Conservation (phyloP, 108 stramenopile species). For the Discostella stelligeroides region DNA sequence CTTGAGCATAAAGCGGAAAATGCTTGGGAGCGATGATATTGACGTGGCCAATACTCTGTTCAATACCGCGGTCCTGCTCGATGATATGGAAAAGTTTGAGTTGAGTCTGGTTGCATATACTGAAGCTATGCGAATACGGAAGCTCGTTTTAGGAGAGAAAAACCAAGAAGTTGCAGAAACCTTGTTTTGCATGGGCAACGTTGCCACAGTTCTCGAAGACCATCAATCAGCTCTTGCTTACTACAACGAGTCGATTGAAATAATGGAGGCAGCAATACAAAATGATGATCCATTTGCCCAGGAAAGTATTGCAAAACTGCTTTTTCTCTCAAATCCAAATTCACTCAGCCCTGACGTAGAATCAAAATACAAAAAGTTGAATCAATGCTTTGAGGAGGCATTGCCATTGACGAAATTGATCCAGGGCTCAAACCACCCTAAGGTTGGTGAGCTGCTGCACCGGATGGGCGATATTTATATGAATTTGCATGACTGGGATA, state of each 20-base stretch:
- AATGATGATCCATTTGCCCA: constrained; percentile 24
- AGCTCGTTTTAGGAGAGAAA: constrained; percentile 34
- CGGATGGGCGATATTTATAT: constrained; percentile 58
- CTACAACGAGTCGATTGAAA: constrained; percentile 43
- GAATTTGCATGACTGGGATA: constrained; percentile 55
- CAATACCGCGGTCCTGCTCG: constrained; percentile 54
- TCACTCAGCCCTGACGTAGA: constrained; percentile 19
- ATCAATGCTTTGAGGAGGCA: constrained; percentile 53
- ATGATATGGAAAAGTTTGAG: constrained; percentile 55
- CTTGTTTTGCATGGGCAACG: constrained; percentile 55
- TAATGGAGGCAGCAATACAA: constrained; percentile 32
- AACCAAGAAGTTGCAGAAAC: constrained; percentile 56
- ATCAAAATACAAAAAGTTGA: constrained; percentile 42
- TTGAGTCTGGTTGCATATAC: constrained; percentile 52
- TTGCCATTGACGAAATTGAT: constrained; percentile 53
- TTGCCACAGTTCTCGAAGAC: constrained; percentile 45
- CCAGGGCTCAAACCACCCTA: constrained; percentile 32
- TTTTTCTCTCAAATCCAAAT: constrained; percentile 34
- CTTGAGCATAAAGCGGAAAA: constrained; percentile 47
- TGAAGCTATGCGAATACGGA: constrained; percentile 51
- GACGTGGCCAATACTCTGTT: constrained; percentile 58
- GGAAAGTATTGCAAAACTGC: constrained; percentile 36
- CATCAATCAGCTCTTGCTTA: constrained; percentile 45
- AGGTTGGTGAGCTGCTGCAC: constrained; percentile 35
- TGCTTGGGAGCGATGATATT: constrained; percentile 45